Conservation (phyloP, 2,329 filamentous ascomycete genomes). For the Thyridium curvatum region DNA sequence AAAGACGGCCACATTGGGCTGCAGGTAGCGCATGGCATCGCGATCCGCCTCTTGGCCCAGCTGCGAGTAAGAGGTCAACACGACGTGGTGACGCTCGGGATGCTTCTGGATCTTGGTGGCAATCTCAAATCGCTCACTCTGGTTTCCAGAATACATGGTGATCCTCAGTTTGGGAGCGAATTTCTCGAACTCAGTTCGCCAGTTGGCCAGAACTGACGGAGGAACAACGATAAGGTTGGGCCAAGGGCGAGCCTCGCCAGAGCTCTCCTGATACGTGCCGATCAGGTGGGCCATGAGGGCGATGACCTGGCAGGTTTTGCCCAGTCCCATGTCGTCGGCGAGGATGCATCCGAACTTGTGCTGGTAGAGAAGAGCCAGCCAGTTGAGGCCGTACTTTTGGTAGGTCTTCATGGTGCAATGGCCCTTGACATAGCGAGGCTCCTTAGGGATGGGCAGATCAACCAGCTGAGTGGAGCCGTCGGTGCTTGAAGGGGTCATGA, state of each 20-base stretch:
- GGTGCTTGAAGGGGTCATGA: constrained; percentile 11
- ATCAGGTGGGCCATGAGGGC: constrained; percentile 81
- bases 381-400: constrained; percentile 90
- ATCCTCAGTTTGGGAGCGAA: constrained; percentile 77
- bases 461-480: constrained; percentile 27
- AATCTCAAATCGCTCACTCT: constrained; percentile 61
- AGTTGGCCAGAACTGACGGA: constrained; percentile 91
- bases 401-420: constrained; percentile 83
- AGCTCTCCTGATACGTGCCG: constrained; percentile 44
- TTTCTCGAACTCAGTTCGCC: constrained; percentile 81
- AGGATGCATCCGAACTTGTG: constrained; percentile 81
- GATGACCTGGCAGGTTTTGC: constrained; percentile 96
- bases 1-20: constrained; percentile 61
- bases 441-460: constrained; percentile 42
- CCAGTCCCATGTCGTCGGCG: constrained; percentile 94
- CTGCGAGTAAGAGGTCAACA: constrained; percentile 57
- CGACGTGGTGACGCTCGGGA: constrained; percentile 56
- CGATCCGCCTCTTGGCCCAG: constrained; percentile 42
- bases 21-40: constrained; percentile 39
- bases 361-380: constrained; percentile 79
- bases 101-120: constrained; percentile 59
- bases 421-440: constrained; percentile 73
- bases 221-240: constrained; percentile 83
- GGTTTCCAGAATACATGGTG: constrained; percentile 62
- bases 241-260: constrained; percentile 43